Evolutionary conservation across 2,329 filamentous ascomycete genomes (phyloP), one percentile per base, ranked within the genome.

Genomic region (Cladosporium sp.): DNA sequence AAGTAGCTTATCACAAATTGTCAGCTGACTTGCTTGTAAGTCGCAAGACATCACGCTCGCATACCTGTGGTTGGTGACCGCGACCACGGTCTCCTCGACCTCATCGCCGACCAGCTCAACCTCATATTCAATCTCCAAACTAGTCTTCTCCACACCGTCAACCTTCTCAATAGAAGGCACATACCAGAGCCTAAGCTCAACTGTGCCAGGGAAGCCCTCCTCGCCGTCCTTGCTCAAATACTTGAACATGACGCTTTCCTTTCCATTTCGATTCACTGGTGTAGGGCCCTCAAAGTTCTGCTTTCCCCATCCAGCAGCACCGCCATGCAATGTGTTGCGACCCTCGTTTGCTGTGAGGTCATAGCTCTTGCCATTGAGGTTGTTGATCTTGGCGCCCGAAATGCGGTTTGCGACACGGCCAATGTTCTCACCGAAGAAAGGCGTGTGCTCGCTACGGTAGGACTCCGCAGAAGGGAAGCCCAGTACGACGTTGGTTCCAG

Each of bases 61-160:
- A n/a, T 79, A 92, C 90, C 92, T 96, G 82, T 99, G 94, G 81
- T 98, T 99, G 59, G 95, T 98, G 80, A 98, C 86, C 80, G 93
- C 96, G 77, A 98, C 86, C 50, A 89, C 89, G 0, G 94, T 98
- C 84, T 97, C 94, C n/a, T 93, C 88, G 14, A 89, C 89, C 59
- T 90, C 84, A 67, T 87, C 89, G 3, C 86, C 75, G 3, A 92
- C 84, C 56, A 98, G 83, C 78, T 92, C 88, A 23, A 91, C 93
- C 82, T 97, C 91, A 76, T 96, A 98, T 78, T 98, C 95, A 59
- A 96, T 91, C 65, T 89, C 89, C 65, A 98, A 80, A 23, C 95
- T 86, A 1, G 86, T 88, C 69, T 89, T 88, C 68, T 89, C 84
- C 16, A 62, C 57, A 18, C 64, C 64, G 21, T 86, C 87, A 5